Base-by-base conservation (phyloP, 441 rosid species). In the Jatropha multifida region DNA sequence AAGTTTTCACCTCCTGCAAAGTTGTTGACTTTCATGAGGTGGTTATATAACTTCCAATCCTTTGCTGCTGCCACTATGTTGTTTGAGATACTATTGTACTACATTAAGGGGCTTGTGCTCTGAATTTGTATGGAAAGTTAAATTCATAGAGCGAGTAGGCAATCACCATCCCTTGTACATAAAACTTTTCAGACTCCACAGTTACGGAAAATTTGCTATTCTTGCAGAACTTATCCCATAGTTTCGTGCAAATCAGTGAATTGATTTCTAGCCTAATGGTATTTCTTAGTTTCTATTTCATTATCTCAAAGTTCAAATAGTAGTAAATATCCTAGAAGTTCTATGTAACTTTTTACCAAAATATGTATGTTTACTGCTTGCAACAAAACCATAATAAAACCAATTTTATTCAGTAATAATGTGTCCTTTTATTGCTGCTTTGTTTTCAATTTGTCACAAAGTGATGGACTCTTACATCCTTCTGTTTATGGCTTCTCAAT, bases 51-150 rank as follows among this genome's bases (percentile, higher is more conserved):
- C 37, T 78, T 72, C 59, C 68, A 38, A 46, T 69, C 44, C 64
- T 60, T 27, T 60, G 44, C 59, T 74, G 75, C 80, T 69, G 38
- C 48, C 15, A 52, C 12, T 68, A 74, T 74, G 71, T 74, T 77
- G 77, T 76, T 77, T 77, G 64, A 74, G 79, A 78, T 77, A 66
- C 48, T 77, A 54, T 67, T 69, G 70, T 77, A 60, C 68, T 75
- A 55, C 76, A 5, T 60, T 54, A 46, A 73, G 59, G 61, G 63
- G 64, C 69, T 59, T 69, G 46, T 58, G 72, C 69, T 60, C 55
- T 32, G 52, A 70, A 65, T 61, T 70, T 68, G 55, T 76, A 52
- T 77, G 74, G 74, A 60, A 74, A 75, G 69, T 69, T 55, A 76
- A 66, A 80, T 71, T 62, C 80, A 75, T 61, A 68, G 68, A 54